phyloP scores from a whole-genome alignment of 345 rosid species.

The Boechera divaricarpa region DNA sequence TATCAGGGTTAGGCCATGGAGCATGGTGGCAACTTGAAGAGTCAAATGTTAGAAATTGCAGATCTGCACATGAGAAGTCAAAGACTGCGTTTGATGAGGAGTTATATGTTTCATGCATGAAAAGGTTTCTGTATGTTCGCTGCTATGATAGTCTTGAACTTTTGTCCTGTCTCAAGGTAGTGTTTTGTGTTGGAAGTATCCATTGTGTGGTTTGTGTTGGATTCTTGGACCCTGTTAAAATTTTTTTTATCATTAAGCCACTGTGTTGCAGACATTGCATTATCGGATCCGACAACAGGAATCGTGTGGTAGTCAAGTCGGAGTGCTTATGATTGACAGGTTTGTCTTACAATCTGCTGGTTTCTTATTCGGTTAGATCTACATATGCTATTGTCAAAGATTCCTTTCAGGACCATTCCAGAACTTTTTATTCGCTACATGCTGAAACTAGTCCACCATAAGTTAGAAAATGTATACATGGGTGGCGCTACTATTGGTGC shows the following conservation, averaged over 20 bases:
- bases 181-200: background rate
- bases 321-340: conserved; percentile 81
- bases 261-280: conserved; percentile 60
- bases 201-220: conserved; percentile 1
- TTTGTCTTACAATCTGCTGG: conserved; percentile 43
- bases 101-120: conserved; percentile 62
- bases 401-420: background rate
- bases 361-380: conserved; percentile 5
- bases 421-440: background rate
- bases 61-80: conserved; percentile 15
- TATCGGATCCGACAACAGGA: conserved; percentile 56
- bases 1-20: conserved; percentile 43
- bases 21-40: conserved; percentile 42
- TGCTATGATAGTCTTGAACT: conserved; percentile 73
- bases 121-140: conserved; percentile 61
- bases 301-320: conserved; percentile 53
- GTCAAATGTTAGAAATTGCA: conserved; percentile 7
- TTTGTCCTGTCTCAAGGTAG: conserved; percentile 78
- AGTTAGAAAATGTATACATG: background rate
- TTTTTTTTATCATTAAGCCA: background rate
- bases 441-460: background rate
- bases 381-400: background rate
- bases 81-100: conserved; percentile 50
- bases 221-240: background rate
- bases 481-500: conserved; percentile 13